phyloP scores from a whole-genome alignment of 371 early-diverging fungal genomes.

The Amoeboaphelidium occidentale region DNA sequence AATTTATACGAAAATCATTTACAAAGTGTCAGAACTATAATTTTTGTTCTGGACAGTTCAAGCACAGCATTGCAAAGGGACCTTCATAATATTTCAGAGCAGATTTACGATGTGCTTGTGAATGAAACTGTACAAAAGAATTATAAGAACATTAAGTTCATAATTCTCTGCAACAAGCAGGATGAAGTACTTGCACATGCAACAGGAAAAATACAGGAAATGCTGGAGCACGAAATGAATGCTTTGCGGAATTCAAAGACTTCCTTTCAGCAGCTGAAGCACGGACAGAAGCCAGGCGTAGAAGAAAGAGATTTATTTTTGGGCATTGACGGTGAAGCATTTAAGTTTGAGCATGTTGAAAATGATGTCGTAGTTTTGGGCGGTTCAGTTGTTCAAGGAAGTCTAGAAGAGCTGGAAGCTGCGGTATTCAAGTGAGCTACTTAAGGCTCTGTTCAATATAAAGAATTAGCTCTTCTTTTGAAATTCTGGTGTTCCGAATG shows the following conservation, averaged over 20 bases:
- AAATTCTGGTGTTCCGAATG: no score
- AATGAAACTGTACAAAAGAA: slow-evolving; percentile 24
- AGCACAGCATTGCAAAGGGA: no score
- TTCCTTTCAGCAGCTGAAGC: slow-evolving; percentile 10
- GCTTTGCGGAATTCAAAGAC: slow-evolving; percentile 1
- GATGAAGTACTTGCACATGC: slow-evolving; percentile 43
- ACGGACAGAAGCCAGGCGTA: slow-evolving; percentile 14
- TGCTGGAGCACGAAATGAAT: slow-evolving; percentile 53
- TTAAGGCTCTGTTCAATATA: no score
- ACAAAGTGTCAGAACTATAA: no score
- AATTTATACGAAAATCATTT: no score
- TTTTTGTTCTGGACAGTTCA: no score
- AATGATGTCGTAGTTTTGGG: slow-evolving; percentile 33
- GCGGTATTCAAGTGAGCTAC: no score
- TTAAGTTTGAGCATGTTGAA: slow-evolving; percentile 48
- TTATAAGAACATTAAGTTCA: slow-evolving; percentile 21
- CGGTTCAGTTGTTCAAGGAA: no score
- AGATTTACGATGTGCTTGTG: slow-evolving; percentile 47
- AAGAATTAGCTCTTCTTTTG: no score
- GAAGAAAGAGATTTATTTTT: slow-evolving; percentile 33
- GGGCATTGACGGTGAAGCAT: slow-evolving; percentile 51
- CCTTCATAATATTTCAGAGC: slow-evolving; percentile 19
- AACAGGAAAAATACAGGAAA: slow-evolving; percentile 25
- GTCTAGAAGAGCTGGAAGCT: no score
- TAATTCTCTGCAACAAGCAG: slow-evolving; percentile 58